These are phyloP conservation scores for Ogataea pilisensis DNA, from an alignment of 805 yeast species.

Conservation along the genomic window DNA sequence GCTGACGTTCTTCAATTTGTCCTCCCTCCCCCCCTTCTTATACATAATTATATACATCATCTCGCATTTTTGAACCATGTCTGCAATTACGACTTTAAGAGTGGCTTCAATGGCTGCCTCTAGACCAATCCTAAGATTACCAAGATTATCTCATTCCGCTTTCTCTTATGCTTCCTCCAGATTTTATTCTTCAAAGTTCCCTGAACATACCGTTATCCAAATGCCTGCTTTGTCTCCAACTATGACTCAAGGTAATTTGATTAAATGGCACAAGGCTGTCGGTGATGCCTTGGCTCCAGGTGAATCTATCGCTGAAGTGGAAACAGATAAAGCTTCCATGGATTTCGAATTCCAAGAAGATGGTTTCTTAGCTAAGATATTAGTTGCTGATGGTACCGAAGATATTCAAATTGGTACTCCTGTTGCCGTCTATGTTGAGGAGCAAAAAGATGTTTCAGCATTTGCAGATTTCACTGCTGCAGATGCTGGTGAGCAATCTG, in stretches of 20 bases:
- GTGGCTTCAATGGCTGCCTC: constrained; percentile 27
- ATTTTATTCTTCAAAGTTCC: constrained; percentile 30
- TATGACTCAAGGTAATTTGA: constrained; percentile 93
- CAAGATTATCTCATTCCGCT: constrained; percentile 8
- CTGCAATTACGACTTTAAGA: constrained; percentile 32
- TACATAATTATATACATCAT: background rate
- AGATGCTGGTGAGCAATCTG: constrained; percentile 60
- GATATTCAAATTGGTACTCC: constrained; percentile 94
- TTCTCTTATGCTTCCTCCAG: constrained; percentile 13
- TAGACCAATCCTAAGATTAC: constrained; percentile 25
- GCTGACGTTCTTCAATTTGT: too few species aligned
- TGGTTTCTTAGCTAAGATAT: constrained; percentile 83
- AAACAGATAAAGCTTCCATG: constrained; percentile 97
- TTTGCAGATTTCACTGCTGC: constrained; percentile 80
- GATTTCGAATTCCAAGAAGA: constrained; percentile 98
- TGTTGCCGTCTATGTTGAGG: constrained; percentile 94
- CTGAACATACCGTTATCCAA: constrained; percentile 73
- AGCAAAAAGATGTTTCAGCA: constrained; percentile 77
- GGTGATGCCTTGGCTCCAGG: constrained; percentile 91
- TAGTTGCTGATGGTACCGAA: constrained; percentile 79
- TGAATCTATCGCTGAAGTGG: constrained; percentile 93
- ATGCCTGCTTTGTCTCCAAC: constrained; percentile 99
- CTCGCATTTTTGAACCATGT: constrained; percentile 18
- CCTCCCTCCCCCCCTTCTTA: too few species aligned
- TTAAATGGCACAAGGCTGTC: constrained; percentile 81